Conservation (phyloP, 306 rosid species). For the Trifolium repens region DNA sequence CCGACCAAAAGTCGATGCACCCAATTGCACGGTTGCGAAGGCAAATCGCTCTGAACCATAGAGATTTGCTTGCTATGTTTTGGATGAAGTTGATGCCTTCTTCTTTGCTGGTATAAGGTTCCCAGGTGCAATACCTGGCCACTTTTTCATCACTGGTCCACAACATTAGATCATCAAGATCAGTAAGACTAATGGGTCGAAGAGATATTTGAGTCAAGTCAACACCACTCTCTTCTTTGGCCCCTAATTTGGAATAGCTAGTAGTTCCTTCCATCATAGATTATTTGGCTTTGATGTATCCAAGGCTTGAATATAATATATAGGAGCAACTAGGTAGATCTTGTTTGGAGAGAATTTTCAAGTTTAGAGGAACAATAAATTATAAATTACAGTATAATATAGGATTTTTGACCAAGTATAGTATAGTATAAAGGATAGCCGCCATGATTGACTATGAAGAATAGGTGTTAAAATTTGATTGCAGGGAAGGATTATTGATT, state of each 20-base stretch:
- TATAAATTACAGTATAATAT: too few relatives aligned
- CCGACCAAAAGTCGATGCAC: slow-evolving; percentile 36
- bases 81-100: slow-evolving; percentile 49
- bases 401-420: too few relatives aligned
- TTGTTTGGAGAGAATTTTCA: not conserved
- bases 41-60: slow-evolving; percentile 67
- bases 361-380: not conserved
- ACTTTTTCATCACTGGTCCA: slow-evolving; percentile 61
- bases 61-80: slow-evolving; percentile 28
- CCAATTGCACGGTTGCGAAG: slow-evolving; percentile 56
- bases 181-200: slow-evolving; percentile 48
- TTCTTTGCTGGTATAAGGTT: slow-evolving; percentile 55
- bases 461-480: not conserved
- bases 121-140: slow-evolving; percentile 59
- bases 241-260: slow-evolving; percentile 7
- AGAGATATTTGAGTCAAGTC: slow-evolving; percentile 50
- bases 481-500: not conserved
- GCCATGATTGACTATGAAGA: not conserved
- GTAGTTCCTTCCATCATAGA: slow-evolving; percentile 29
- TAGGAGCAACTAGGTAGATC: not conserved
- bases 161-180: not conserved
- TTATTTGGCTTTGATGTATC: not conserved
- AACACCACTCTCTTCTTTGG: slow-evolving; percentile 15
- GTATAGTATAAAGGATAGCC: not conserved
- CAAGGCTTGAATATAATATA: not conserved